Conservation (phyloP, 108 stramenopile genomes). For the Parietichytrium sp. region DNA sequence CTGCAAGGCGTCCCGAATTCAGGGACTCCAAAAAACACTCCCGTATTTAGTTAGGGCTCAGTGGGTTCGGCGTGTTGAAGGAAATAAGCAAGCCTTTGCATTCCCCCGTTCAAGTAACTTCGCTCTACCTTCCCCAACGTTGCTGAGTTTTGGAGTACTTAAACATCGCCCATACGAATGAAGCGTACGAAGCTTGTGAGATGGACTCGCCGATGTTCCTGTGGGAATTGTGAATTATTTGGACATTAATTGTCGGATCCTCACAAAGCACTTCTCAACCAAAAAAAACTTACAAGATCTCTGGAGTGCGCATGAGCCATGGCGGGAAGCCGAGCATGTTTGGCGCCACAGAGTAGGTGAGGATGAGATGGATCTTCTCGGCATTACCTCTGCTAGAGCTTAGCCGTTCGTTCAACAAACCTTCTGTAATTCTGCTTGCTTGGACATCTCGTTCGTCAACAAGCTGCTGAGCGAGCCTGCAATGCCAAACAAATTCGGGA, state of each 20-base stretch:
- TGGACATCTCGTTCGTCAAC: background rate
- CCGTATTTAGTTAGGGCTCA: too few species aligned
- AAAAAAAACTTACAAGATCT: constrained; percentile 4
- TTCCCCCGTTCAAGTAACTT: too few species aligned
- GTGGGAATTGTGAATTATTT: background rate
- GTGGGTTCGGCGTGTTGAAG: too few species aligned
- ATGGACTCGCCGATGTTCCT: background rate
- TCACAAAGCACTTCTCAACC: background rate
- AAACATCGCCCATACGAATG: background rate
- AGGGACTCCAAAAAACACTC: too few species aligned
- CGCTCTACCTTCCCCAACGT: background rate
- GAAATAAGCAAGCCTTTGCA: too few species aligned
- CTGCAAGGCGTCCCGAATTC: too few species aligned
- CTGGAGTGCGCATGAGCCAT: background rate
- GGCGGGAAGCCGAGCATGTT: constrained; percentile 1
- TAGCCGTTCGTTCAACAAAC: background rate
- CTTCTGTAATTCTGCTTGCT: background rate
- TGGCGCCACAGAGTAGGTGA: background rate
- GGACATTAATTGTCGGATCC: background rate
- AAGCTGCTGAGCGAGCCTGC: background rate
- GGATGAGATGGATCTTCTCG: background rate
- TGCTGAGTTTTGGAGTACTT: background rate
- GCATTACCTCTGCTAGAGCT: background rate
- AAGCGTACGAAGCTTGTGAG: background rate
- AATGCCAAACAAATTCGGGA: background rate